Evolutionary conservation across 2,329 filamentous ascomycete species (phyloP), one percentile per base, ranked within the genome.

Genomic region (Calonectria hongkongensis): DNA sequence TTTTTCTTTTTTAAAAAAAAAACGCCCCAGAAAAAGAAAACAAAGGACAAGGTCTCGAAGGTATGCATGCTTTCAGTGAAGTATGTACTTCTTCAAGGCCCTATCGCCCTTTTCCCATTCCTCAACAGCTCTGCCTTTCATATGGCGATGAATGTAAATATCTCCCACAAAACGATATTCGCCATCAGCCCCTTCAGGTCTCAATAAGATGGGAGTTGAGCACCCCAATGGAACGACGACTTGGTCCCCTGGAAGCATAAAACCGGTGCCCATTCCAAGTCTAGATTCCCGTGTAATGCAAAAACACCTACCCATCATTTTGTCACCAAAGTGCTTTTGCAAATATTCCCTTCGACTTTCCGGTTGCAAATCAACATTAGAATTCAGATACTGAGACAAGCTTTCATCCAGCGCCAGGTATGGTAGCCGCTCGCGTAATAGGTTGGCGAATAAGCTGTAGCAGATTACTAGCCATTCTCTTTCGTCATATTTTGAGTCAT

Each of bases 121-220:
- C 12, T 56, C 30, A 5, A 21, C 30, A 56, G 51, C 51, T 18
- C 9, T 33, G 18, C 51, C 51, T 2, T 9, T 36, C 51, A 56
- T 56, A 6, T 56, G 36, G 8, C 51, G 30, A 5, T 56, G 18
- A 36, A 56, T 13, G 18, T 56, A 56, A 8, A 56, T n/a, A 36
- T 56, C 51, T 15, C 51, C 51, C 16, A 56, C 51, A 36, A 36
- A 56, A 7, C 51, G 51, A 30, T 36, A 56, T n/a, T 36, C 51
- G 2, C n/a, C 30, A 13, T 5, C 18, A 5, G 51, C 9, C n/a
- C 28, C 28, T 30, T 56, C 51, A 10, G 51, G 28, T 15, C 51
- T 56, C 10, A 56, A 25, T 4, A 56, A 9, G 12, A 56, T 56
- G 10, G 51, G 51, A 18, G 51, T 36, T 25, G 51, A 56, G 27